Base-by-base conservation (phyloP, 1,284 basidiomycete genomes). In the Rhodotorula sp. region DNA sequence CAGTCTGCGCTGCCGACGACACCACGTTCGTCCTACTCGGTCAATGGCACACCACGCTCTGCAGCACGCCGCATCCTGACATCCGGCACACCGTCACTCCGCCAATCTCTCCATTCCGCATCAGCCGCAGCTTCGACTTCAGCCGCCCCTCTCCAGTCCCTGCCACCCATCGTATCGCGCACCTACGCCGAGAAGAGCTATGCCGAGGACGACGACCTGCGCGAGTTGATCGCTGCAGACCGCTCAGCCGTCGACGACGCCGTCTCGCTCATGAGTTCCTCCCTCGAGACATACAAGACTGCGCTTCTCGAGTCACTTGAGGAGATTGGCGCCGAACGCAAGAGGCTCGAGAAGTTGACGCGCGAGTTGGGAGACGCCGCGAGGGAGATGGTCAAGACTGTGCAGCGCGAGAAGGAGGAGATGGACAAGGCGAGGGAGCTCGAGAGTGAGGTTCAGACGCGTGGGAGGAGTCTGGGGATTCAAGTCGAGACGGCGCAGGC, bases 1-100 rank as follows among this genome's bases (percentile, higher is more conserved):
- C 89, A 86, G 71, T 93, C 91, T 13, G 94, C 81, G 26, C 81
- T 82, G 71, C 89, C 89, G 63, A 84, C 86, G 57, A 85, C 82
- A 16, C 86, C 83, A 34, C 94, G 79, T 7, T 88, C 80, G 7
- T 83, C 83, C 83, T 84, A 67, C 98, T 83, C 79, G 95, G 92
- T 65, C 84, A 81, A 75, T 6, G 55, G 55, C 88, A 72, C 68
- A 7, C 68, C 71, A 15, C 65, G 71, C 26, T 68, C 65, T 5
- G 47, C 52, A 24, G 40, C 40, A 13, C 61, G 68, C 26, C 68
- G 71, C 30, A 47, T 59, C 47, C 48, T 65, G 46, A 48, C 40
- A 40, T 26, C 28, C 26, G 16, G n/a, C 26, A 53, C 60, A 11
- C 51, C 66, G 26, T 53, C 51, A 2, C 22, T 46, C 11, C 15